Evolutionary conservation across 208 protist species (phyloP), one percentile per base, ranked within the genome.

Genomic region (Leishmania amazonensis): DNA sequence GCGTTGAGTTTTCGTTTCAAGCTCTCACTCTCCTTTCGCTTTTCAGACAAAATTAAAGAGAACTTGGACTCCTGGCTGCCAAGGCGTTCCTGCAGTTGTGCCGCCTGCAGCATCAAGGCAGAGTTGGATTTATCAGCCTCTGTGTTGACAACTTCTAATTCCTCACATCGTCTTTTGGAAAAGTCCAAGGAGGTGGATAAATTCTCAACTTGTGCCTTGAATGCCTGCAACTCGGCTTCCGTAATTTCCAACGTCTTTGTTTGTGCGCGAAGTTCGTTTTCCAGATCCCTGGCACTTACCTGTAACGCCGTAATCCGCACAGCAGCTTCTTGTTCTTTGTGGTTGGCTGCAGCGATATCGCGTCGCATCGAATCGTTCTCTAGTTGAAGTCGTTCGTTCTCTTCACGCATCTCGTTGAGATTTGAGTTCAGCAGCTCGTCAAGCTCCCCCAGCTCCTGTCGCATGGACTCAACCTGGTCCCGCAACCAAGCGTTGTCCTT

Each of bases 401-500:
- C 89, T 72, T 97, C 94, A 24, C 88, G 85, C 84, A 96, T 91
- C 45, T 94, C 86, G 70, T 95, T 95, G n/a, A 97, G 82, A 53
- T 90, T 93, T 15, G 86, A 67, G 72, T 91, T 93, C 13, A 97
- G 58, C 57, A 97, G 77, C 31, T 90, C 89, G 75, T 97, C 92
- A 9, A 97, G 58, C n/a, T 94, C 90, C 38, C 86, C 87, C 1
- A 97, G 78, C 65, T 97, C 94, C 73, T 78, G 76, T 28, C 90
- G 79, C 94, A 97, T 95, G 2, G 87, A 83, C 51, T 93, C 87
- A 0, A 96, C 92, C 54, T 96, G 89, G 15, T 82, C 78, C 35
- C 89, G 91, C 58, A 97, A 79, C 85, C 85, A 93, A 42, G 54
- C 84, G 78, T 97, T 96, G 77, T 96, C 94, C 51, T 83, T 83